Base-by-base conservation (phyloP, 768 basidiomycete genomes). In the Daedalea quercina region DNA sequence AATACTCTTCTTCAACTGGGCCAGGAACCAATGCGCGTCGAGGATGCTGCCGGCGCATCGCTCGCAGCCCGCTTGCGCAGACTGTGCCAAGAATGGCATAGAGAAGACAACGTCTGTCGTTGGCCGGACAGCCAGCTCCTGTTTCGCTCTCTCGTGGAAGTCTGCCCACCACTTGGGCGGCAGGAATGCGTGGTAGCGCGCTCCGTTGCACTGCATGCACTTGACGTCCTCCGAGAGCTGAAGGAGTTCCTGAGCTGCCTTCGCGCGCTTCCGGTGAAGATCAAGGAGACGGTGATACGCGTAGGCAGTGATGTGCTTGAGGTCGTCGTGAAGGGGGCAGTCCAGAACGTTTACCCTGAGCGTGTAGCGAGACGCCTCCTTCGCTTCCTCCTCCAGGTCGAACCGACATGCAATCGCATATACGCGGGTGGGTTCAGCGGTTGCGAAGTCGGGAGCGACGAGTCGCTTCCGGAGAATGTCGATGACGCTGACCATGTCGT, bases 81-180 rank as follows among this genome's bases (percentile, higher is more conserved):
- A 78, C 54, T 71, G 68, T 33, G 77, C 76, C 44, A 88, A 60
- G 64, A 85, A 88, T 28, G 74, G 68, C 65, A 84, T 69, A 33
- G 74, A 72, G 61, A 88, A 87, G 34, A 89, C 75, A 43, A 76
- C 70, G 23, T 77, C 77, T 17, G 81, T 76, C 51, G 78, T 76
- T 35, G 85, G 85, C 41, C 82, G 70, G 44, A 63, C 60, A 23
- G 67, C 66, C 52, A 89, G 67, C 61, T 88, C 87, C 61, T 76
- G 75, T 60, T 61, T 76, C 34, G 84, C 86, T 52, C 70, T 61
- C 62, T 63, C 74, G 63, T 78, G 75, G 59, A 79, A 90, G 55
- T 79, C 78, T 20, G 63, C 62, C 86, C 85, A 89, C 87, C 85
- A 88, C 64, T 75, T 76, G 20, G 87, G 87, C 4, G 74, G 72